phyloP scores from a whole-genome alignment of 495 filamentous ascomycete species.

The Rhizodiscina lignyota region DNA sequence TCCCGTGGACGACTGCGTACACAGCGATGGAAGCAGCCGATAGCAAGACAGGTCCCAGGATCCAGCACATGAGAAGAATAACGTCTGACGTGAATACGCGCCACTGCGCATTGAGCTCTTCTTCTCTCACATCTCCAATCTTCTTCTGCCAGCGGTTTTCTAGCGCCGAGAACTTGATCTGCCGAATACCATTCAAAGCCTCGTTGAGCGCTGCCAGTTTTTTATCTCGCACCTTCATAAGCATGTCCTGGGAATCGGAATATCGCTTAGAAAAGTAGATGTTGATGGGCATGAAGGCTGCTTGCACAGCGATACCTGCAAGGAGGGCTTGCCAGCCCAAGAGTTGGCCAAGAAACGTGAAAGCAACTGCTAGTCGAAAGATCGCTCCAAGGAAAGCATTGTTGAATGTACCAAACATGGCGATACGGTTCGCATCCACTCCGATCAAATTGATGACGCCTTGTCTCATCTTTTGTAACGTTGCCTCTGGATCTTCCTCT shows the following conservation, averaged over 20 bases:
- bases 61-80: constrained; percentile 47
- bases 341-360: constrained; percentile 46
- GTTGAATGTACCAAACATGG: constrained; percentile 51
- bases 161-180: constrained; percentile 80
- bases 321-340: constrained; percentile 40
- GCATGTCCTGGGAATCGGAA: constrained; percentile 34
- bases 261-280: constrained; percentile 51
- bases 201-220: constrained; percentile 70
- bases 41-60: constrained; percentile 55
- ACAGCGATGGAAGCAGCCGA: constrained; percentile 53
- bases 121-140: constrained; percentile 45
- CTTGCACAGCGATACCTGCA: constrained; percentile 47
- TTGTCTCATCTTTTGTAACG: constrained; percentile 47
- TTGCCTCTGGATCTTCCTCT: constrained; percentile 26
- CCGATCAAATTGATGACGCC: constrained; percentile 66
- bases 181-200: constrained; percentile 66
- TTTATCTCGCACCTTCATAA: constrained; percentile 68
- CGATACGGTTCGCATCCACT: constrained; percentile 57
- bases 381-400: constrained; percentile 45
- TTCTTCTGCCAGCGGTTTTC: constrained; percentile 66
- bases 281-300: constrained; percentile 52
- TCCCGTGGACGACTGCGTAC: constrained; percentile 45
- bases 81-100: constrained; percentile 43
- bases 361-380: constrained; percentile 46
- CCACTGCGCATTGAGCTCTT: constrained; percentile 52